Conservation (phyloP, 1,139 yeast genomes). For the Candida albicans region DNA sequence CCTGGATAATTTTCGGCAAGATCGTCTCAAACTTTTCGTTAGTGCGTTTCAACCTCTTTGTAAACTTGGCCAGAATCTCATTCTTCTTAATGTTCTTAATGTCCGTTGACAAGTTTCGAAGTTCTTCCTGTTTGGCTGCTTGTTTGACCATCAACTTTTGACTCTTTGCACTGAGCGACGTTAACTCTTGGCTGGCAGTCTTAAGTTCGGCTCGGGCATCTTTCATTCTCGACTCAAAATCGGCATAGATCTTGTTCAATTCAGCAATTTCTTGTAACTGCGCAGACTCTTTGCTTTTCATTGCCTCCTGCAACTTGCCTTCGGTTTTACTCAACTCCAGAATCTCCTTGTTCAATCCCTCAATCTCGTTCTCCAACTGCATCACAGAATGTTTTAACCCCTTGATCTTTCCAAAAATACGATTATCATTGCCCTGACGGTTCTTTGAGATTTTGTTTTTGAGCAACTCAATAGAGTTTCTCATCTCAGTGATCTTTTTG, state of each 20-base stretch:
- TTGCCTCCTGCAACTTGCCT: constrained; percentile 15
- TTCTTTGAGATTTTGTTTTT: constrained; percentile 48
- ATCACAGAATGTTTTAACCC: constrained; percentile 43
- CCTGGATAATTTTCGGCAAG: constrained; percentile 32
- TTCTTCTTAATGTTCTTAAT: constrained; percentile 31
- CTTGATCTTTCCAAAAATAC: constrained; percentile 39
- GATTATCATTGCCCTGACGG: constrained; percentile 27
- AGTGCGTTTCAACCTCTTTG: constrained; percentile 29
- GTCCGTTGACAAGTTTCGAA: constrained; percentile 26
- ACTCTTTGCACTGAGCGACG: constrained; percentile 23
- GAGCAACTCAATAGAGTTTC: constrained; percentile 58
- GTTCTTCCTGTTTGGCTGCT: constrained; percentile 26
- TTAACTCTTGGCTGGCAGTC: constrained; percentile 23
- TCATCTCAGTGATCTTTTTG: constrained; percentile 51
- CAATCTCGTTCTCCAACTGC: constrained; percentile 42
- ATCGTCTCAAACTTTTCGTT: constrained; percentile 42
- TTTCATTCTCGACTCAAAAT: constrained; percentile 28
- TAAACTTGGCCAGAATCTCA: constrained; percentile 27
- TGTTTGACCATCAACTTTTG: constrained; percentile 30
- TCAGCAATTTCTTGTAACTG: constrained; percentile 23
- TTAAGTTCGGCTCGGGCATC: constrained; percentile 25
- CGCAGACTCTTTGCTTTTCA: constrained; percentile 20
- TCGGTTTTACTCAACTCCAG: constrained; percentile 19
- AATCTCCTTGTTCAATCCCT: constrained; percentile 24
- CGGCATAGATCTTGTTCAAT: constrained; percentile 24